These are phyloP conservation scores for Mucor circinelloides DNA, from an alignment of 371 early-diverging fungal species.

Conservation along the genomic window DNA sequence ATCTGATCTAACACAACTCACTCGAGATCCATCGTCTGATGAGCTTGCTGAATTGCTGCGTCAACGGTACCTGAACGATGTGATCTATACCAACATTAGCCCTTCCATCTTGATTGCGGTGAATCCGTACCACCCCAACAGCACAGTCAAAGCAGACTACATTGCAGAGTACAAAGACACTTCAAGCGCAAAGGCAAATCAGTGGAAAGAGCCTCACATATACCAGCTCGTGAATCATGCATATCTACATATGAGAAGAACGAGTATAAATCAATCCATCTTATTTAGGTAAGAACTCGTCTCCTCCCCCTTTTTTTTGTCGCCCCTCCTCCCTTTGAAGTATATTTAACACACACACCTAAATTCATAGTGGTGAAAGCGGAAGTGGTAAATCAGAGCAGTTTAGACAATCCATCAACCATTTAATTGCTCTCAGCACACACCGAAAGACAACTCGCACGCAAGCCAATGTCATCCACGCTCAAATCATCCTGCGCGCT, in stretches of 20 bases:
- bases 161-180: constrained; percentile 41
- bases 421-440: constrained; percentile 70
- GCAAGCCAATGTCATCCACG: constrained; percentile 71
- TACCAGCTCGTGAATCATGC: constrained; percentile 73
- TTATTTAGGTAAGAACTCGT: constrained; percentile 57
- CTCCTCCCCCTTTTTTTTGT: constrained; percentile 4
- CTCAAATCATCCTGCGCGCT: constrained; percentile 72
- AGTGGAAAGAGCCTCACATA: constrained; percentile 63
- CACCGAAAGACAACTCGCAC: constrained; percentile 78
- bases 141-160: constrained; percentile 21
- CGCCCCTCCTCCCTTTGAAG: neutral
- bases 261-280: constrained; percentile 78
- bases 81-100: constrained; percentile 61
- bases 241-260: constrained; percentile 78
- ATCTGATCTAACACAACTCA: constrained; percentile 33
- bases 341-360: neutral
- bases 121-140: constrained; percentile 31
- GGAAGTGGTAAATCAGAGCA: constrained; percentile 88
- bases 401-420: constrained; percentile 61
- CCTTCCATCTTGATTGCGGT: constrained; percentile 49
- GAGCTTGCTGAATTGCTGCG: constrained; percentile 56
- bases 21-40: constrained; percentile 30
- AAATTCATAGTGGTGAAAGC: constrained; percentile 76
- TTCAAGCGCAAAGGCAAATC: constrained; percentile 48
- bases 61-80: constrained; percentile 57